Conservation (phyloP, 148 eudicot genomes). For the Rhododendron molle region DNA sequence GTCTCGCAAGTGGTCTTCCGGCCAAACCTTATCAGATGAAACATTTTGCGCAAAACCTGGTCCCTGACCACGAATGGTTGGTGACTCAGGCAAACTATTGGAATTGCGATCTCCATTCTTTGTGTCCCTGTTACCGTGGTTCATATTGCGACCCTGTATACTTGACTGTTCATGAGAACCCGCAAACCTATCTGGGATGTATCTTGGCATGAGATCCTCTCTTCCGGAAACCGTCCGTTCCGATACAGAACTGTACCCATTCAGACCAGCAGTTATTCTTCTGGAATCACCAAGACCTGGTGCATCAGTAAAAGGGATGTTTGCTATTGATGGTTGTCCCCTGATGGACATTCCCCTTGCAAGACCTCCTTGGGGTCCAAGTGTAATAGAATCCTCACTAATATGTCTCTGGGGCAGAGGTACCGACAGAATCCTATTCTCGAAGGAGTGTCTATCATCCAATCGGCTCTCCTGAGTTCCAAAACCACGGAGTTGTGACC, state of each 20-base stretch:
- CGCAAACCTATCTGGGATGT: constrained; percentile 33
- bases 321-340: constrained; percentile 48
- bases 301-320: constrained; percentile 30
- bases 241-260: constrained; percentile 44
- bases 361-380: constrained; percentile 94
- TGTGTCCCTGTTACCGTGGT: constrained; percentile 37
- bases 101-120: constrained; percentile 34
- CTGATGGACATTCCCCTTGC: constrained; percentile 76
- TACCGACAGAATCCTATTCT: constrained; percentile 48
- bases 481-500: constrained; percentile 51
- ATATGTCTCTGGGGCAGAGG: constrained; percentile 58
- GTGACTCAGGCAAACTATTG: constrained; percentile 37
- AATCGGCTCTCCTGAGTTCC: constrained; percentile 53
- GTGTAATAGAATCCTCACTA: constrained; percentile 64
- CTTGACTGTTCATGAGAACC: constrained; percentile 40
- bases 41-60: constrained; percentile 20
- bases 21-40: constrained; percentile 41
- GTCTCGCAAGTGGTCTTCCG: constrained; percentile 63
- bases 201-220: constrained; percentile 42
- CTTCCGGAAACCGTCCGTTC: constrained; percentile 40
- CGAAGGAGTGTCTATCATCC: constrained; percentile 52
- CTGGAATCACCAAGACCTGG: constrained; percentile 44
- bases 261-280: constrained; percentile 39
- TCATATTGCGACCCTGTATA: constrained; percentile 31
- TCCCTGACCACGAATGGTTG: constrained; percentile 26